These are phyloP conservation scores for Chytridium lagenaria DNA, from an alignment of 371 early-diverging fungal genomes.

Conservation along the genomic window DNA sequence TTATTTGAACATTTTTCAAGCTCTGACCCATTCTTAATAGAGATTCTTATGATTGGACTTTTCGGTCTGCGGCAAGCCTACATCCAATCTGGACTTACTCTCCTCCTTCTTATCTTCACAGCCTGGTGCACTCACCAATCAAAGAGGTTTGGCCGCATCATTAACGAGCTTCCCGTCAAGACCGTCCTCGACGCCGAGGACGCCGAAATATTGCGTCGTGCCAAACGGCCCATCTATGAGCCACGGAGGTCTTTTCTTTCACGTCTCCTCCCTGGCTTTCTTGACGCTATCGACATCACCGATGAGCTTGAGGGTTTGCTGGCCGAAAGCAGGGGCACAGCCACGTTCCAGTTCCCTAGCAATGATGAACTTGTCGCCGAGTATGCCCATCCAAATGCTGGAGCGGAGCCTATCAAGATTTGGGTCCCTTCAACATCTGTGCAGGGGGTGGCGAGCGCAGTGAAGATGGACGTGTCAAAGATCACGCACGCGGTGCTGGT, in stretches of 20 bases:
- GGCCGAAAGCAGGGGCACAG: neutral
- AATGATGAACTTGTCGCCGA: neutral
- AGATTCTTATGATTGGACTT: conserved; percentile 22
- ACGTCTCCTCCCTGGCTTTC: conserved; percentile 10
- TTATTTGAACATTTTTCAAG: neutral
- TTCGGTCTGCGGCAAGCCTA: conserved; percentile 23
- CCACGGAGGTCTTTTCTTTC: neutral
- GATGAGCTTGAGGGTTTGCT: neutral
- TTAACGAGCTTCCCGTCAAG: conserved; percentile 21
- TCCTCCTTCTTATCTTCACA: conserved; percentile 2
- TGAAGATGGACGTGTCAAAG: neutral
- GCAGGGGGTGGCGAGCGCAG: neutral
- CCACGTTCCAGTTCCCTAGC: conserved; percentile 3
- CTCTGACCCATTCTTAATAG: neutral
- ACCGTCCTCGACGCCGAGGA: conserved; percentile 16
- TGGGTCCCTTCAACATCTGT: conserved; percentile 9
- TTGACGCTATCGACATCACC: neutral
- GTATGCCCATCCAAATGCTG: conserved; percentile 16
- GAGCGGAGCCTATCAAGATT: neutral
- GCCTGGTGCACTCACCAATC: conserved; percentile 16
- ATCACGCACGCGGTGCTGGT: neutral
- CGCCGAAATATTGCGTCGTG: neutral
- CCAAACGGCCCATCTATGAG: neutral
- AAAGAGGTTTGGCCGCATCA: neutral
- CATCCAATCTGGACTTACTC: conserved; percentile 3